Conservation (phyloP, 2,329 filamentous ascomycete species). For the Dothideomycetidae sp. region DNA sequence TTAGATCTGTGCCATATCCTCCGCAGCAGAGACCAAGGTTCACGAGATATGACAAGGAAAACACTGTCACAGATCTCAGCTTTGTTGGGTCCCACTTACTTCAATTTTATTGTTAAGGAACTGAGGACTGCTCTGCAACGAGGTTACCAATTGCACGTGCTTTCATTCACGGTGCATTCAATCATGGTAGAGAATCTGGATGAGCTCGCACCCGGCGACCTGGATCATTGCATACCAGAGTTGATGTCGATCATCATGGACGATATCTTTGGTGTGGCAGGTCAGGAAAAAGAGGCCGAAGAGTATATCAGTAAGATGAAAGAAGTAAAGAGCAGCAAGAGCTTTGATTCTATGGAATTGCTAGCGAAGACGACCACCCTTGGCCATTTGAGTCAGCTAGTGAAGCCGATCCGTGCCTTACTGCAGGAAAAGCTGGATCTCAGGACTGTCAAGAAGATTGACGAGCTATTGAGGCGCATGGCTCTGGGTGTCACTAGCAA, state of each 20-base stretch:
- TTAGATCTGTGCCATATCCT: constrained; percentile 90
- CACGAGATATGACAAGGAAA: constrained; percentile 78
- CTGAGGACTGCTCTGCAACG: constrained; percentile 66
- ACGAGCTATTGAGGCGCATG: constrained; percentile 73
- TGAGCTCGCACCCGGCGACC: constrained; percentile 60
- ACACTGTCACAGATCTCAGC: constrained; percentile 73
- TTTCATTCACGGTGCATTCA: constrained; percentile 89
- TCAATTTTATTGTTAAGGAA: constrained; percentile 89
- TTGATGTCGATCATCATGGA: constrained; percentile 86
- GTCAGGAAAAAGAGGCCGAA: constrained; percentile 93
- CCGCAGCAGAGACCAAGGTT: constrained; percentile 74
- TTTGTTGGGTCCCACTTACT: constrained; percentile 65
- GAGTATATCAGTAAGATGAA: constrained; percentile 93
- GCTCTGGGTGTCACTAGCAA: constrained; percentile 74
- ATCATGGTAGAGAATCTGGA: constrained; percentile 66
- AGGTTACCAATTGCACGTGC: constrained; percentile 86
- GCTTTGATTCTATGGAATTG: constrained; percentile 92
- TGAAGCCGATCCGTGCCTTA: constrained; percentile 64
- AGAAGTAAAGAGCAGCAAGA: constrained; percentile 96
- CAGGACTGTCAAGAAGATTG: constrained; percentile 75
- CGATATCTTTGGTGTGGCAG: constrained; percentile 83
- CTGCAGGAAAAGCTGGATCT: constrained; percentile 73
- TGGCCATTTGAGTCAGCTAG: constrained; percentile 55
- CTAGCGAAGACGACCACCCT: constrained; percentile 73
- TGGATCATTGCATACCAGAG: constrained; percentile 72